Evolutionary conservation across 1,284 basidiomycete species (phyloP).

Genomic region (Ceratobasidium sp.): DNA sequence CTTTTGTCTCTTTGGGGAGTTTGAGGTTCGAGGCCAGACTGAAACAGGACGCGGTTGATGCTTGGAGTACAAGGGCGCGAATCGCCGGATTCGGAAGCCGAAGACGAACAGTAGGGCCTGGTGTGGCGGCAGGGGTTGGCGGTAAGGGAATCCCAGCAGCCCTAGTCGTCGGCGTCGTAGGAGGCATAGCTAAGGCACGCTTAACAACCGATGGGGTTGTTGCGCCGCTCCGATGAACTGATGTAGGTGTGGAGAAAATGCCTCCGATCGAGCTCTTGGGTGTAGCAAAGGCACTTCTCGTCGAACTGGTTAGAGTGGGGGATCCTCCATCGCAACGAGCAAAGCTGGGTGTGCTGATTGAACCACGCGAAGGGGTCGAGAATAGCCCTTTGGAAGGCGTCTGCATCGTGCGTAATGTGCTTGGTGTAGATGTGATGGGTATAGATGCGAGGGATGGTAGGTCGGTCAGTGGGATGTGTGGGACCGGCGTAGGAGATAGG

Average conservation of each 20-base stretch:
- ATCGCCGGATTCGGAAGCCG: constrained; percentile 56
- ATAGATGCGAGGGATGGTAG: constrained; percentile 68
- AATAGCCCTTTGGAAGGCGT: constrained; percentile 63
- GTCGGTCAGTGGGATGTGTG: constrained; percentile 73
- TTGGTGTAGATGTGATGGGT: constrained; percentile 58
- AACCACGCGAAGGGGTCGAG: constrained; percentile 23
- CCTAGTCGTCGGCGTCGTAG: constrained; percentile 33
- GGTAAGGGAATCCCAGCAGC: constrained; percentile 36
- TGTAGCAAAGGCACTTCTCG: constrained; percentile 28
- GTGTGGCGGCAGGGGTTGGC: constrained; percentile 40
- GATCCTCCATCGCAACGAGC: constrained; percentile 21
- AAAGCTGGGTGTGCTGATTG: constrained; percentile 28
- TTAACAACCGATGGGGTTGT: constrained; percentile 5
- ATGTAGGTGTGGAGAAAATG: constrained; percentile 39
- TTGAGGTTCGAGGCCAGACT: constrained; percentile 11
- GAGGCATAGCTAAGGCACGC: constrained; percentile 6
- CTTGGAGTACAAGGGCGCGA: constrained; percentile 71
- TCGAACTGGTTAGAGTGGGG: constrained; percentile 37
- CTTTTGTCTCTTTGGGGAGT: constrained; percentile 36
- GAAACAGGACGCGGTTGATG: constrained; percentile 52
- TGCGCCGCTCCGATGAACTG: constrained; percentile 18
- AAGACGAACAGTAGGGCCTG: constrained; percentile 57
- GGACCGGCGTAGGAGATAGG: constrained; percentile 58
- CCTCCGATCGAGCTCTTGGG: constrained; percentile 29
- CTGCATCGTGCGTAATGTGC: constrained; percentile 57